phyloP scores from a whole-genome alignment of 2,329 filamentous ascomycete species.

The Aspergillus awamori region DNA sequence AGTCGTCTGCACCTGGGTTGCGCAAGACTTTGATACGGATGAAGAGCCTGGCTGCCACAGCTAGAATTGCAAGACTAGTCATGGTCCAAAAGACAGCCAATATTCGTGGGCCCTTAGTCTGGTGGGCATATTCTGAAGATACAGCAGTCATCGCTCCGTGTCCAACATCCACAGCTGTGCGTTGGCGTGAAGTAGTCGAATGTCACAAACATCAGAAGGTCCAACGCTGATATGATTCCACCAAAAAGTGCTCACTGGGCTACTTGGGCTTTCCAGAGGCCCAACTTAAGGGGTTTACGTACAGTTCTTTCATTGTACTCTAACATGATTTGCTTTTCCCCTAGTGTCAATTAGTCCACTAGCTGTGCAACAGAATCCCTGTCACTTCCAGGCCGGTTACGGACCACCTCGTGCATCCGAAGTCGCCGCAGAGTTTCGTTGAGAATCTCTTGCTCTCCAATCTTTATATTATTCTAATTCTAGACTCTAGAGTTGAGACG shows the following conservation, averaged over 20 bases:
- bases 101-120: conserved; percentile 33
- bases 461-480: too few relatives aligned
- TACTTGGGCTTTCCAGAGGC: not conserved
- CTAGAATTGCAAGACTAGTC: conserved; percentile 30
- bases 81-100: conserved; percentile 35
- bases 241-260: not conserved
- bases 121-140: conserved; percentile 15
- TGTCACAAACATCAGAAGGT: not conserved
- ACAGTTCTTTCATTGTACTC: too few relatives aligned
- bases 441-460: too few relatives aligned
- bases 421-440: too few relatives aligned
- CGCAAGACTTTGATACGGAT: conserved; percentile 32
- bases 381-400: too few relatives aligned
- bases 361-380: too few relatives aligned
- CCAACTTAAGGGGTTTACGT: not conserved
- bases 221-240: not conserved
- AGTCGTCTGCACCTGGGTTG: conserved; percentile 40
- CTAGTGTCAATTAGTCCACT: too few relatives aligned
- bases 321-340: too few relatives aligned
- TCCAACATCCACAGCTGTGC: not conserved
- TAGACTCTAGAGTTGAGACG: too few relatives aligned
- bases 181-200: not conserved
- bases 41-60: conserved; percentile 37
- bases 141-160: not conserved
- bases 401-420: too few relatives aligned